Conservation (phyloP, 2,329 filamentous ascomycete species). For the Cladobotryum mycophilum region DNA sequence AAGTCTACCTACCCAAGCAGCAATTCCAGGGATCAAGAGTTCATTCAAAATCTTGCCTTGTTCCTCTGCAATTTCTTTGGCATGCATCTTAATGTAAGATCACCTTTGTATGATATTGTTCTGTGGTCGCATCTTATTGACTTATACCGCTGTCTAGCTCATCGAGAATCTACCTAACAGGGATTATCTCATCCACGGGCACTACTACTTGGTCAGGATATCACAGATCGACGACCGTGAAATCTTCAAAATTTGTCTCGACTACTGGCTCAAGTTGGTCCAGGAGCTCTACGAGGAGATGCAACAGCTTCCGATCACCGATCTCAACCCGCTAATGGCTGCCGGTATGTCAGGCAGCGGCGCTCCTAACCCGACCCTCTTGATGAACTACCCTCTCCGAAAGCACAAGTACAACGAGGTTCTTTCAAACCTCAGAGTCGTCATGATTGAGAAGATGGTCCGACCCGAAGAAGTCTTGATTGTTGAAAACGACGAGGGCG, state of each 20-base stretch:
- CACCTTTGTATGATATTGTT: background rate
- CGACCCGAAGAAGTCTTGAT: conserved; percentile 95
- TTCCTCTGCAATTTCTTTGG: conserved; percentile 97
- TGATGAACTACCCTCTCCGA: conserved; percentile 84
- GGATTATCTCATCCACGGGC: conserved; percentile 90
- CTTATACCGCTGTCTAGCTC: conserved; percentile 48
- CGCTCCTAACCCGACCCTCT: conserved; percentile 74
- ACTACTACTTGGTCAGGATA: conserved; percentile 97
- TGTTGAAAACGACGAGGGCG: conserved; percentile 98
- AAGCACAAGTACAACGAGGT: conserved; percentile 98
- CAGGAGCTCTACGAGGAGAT: conserved; percentile 98
- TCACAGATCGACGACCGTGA: conserved; percentile 98
- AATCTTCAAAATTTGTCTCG: conserved; percentile 98
- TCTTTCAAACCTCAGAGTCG: conserved; percentile 84
- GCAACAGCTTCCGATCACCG: conserved; percentile 90
- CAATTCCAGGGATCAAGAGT: conserved; percentile 91
- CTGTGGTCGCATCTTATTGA: background rate
- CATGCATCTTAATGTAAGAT: conserved; percentile 72
- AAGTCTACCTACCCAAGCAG: conserved; percentile 87
- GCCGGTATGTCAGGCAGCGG: conserved; percentile 73
- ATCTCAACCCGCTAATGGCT: conserved; percentile 81
- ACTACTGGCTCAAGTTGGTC: conserved; percentile 98
- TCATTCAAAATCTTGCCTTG: conserved; percentile 91
- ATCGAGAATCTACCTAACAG: conserved; percentile 94
- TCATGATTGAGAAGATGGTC: conserved; percentile 99